A percentile compares a stretch with the other conserved stretches of the same genome.
These are phyloP conservation scores for Paxillus ammoniavirescens DNA, from an alignment of 768 basidiomycete species.

Conservation along the genomic window DNA sequence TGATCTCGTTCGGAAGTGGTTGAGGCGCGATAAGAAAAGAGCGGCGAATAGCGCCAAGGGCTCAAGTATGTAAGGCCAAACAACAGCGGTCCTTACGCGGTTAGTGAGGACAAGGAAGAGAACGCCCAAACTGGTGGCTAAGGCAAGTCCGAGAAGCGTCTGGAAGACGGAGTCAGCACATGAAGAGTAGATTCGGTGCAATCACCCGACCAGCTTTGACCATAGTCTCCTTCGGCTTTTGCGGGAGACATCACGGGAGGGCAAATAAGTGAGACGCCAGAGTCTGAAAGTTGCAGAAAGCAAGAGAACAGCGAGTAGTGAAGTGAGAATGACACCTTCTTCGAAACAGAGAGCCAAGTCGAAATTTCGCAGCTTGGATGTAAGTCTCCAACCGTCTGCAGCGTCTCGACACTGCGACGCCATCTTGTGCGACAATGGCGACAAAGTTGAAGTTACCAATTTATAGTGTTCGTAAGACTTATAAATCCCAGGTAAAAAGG, in stretches of 20 bases:
- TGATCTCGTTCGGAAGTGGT: slow-evolving; percentile 66
- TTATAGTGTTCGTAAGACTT: too few species aligned
- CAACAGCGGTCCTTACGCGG: slow-evolving; percentile 37
- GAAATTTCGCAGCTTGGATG: slow-evolving; percentile 61
- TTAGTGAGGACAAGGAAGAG: slow-evolving; percentile 38
- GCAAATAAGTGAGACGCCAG: slow-evolving; percentile 26
- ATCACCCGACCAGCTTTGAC: slow-evolving; percentile 62
- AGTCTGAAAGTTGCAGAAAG: slow-evolving; percentile 42
- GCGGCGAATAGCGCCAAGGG: slow-evolving; percentile 50
- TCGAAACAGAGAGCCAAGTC: slow-evolving; percentile 84
- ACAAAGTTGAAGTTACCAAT: not conserved
- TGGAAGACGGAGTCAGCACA: slow-evolving; percentile 24
- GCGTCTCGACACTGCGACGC: slow-evolving; percentile 44
- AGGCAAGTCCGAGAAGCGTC: slow-evolving; percentile 48
- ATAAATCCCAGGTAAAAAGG: too few species aligned
- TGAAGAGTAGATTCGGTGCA: not conserved
- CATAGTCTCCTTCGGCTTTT: slow-evolving; percentile 52
- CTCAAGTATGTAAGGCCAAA: slow-evolving; percentile 57
- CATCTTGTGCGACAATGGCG: slow-evolving; percentile 26
- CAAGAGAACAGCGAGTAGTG: slow-evolving; percentile 46
- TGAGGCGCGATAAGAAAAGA: slow-evolving; percentile 55
- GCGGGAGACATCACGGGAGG: slow-evolving; percentile 34
- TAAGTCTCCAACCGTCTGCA: slow-evolving; percentile 61
- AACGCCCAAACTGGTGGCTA: slow-evolving; percentile 44
- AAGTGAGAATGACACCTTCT: slow-evolving; percentile 62